phyloP scores from a whole-genome alignment of 2,329 filamentous ascomycete species.

The Cercospora janseana region DNA sequence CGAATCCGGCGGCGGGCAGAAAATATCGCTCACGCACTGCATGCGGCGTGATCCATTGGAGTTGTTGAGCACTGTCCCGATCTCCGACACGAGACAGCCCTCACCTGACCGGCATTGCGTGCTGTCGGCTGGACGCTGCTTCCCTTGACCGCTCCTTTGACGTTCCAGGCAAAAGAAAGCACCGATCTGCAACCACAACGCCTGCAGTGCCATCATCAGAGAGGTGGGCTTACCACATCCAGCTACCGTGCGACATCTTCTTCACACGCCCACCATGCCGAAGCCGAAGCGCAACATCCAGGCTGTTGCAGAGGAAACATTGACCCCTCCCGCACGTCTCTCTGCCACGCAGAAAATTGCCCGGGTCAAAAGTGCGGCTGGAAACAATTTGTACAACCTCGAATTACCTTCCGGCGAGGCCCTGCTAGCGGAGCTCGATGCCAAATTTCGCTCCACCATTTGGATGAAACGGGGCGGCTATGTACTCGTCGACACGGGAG shows the following conservation, averaged over 20 bases:
- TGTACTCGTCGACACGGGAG: constrained; percentile 73
- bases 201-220: constrained; percentile 3
- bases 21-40: constrained; percentile 5
- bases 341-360: constrained; percentile 62
- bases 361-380: constrained; percentile 75
- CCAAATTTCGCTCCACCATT: constrained; percentile 84
- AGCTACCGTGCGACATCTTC: background rate
- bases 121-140: background rate
- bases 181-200: constrained; percentile 13
- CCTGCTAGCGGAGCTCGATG: constrained; percentile 75
- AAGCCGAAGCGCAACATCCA: constrained; percentile 74
- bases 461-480: constrained; percentile 90
- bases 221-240: constrained; percentile 4
- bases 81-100: background rate
- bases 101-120: background rate
- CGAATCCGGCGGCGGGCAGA: constrained; percentile 3
- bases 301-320: constrained; percentile 72
- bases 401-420: constrained; percentile 64
- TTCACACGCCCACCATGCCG: constrained; percentile 57
- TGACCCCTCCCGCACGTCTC: constrained; percentile 57
- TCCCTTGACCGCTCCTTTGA: constrained; percentile 8
- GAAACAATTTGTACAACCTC: constrained; percentile 85
- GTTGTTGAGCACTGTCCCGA: background rate
- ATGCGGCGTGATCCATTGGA: constrained; percentile 12
- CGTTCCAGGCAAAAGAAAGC: background rate